Conservation (phyloP, 1,284 basidiomycete species). For the Sanguinoderma infundibulare region DNA sequence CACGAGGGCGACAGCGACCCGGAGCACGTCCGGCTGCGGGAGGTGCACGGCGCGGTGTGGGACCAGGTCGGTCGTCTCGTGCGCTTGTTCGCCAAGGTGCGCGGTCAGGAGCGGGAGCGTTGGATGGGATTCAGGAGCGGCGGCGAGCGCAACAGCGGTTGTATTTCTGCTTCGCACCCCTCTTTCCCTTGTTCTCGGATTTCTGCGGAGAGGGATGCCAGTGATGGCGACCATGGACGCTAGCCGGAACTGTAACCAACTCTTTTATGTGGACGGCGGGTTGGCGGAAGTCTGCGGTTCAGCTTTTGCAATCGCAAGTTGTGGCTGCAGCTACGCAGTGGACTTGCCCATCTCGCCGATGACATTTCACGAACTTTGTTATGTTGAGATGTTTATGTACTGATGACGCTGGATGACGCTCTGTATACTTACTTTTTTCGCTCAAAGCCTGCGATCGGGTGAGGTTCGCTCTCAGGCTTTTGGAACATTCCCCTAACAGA, state of each 20-base stretch:
- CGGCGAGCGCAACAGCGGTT: neutral
- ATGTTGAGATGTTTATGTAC: neutral
- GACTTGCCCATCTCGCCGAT: neutral
- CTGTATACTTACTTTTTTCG: too few species aligned
- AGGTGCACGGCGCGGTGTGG: conserved; percentile 18
- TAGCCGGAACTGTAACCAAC: neutral
- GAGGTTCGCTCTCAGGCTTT: too few species aligned
- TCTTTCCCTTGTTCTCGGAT: too few species aligned
- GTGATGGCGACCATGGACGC: neutral
- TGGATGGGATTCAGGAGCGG: neutral
- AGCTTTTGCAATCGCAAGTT: neutral
- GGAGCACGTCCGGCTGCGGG: conserved; percentile 15
- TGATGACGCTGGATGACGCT: too few species aligned
- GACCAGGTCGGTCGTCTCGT: conserved; percentile 18
- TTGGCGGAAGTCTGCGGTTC: neutral
- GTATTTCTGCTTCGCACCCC: neutral
- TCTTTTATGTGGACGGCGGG: neutral
- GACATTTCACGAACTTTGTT: neutral
- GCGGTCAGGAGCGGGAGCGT: conserved; percentile 12
- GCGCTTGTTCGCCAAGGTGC: conserved; percentile 18
- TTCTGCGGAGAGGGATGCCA: neutral
- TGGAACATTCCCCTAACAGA: too few species aligned
- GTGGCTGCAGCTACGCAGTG: too few species aligned
- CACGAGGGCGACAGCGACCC: conserved; percentile 16
- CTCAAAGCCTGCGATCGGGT: too few species aligned